Base-by-base conservation (phyloP, 179 eudicot genomes). In the Silene noctiflora region DNA sequence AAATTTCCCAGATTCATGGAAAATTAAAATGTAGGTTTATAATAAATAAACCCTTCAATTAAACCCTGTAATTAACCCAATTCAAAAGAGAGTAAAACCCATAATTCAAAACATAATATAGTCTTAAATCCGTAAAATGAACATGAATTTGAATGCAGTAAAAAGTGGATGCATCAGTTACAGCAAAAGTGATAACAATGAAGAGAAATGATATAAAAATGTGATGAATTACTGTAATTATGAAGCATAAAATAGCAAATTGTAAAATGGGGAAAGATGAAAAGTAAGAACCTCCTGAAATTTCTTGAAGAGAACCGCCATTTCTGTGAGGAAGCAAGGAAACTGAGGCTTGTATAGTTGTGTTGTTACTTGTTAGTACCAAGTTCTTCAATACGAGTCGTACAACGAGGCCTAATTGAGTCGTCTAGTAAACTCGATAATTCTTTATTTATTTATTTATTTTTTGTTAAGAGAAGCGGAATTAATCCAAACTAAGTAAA, bases 271-370 rank as follows among this genome's bases (percentile, higher is more conserved):
- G 25, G 44, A 58, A 17, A 19, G 11, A 61, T 27, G 29, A 46
- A 21, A 12, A 71, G 27, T 42, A 29, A n/a, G 31, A 78, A 92
- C 97, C 97, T 88, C 86, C 81, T 87, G 92, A 86, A 92, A 91
- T 85, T 89, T 92, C 56, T 81, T 85, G 75, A 90, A 92, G 77
- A 92, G 88, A 83, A 76, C 81, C 67, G 96, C 96, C 93, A 92
- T 92, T 78, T 61, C 24, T 27, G 31, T 20, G 17, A 51, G 56
- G 56, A 51, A 51, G 56, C 14, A 51, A 11, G 58, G 14, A 16
- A 51, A 51, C 58, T 51, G 17, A 16, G 58, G 58, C 58, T 51
- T 51, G 58, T 39, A 11, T 39, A 39, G 46, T 39, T 39, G 46
- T 39, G 39, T 33, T 48, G 16, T 48, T 48, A 48, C 17, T 46